Conservation (phyloP, 2,329 filamentous ascomycete genomes). For the Pseudohalonectria lignicola region DNA sequence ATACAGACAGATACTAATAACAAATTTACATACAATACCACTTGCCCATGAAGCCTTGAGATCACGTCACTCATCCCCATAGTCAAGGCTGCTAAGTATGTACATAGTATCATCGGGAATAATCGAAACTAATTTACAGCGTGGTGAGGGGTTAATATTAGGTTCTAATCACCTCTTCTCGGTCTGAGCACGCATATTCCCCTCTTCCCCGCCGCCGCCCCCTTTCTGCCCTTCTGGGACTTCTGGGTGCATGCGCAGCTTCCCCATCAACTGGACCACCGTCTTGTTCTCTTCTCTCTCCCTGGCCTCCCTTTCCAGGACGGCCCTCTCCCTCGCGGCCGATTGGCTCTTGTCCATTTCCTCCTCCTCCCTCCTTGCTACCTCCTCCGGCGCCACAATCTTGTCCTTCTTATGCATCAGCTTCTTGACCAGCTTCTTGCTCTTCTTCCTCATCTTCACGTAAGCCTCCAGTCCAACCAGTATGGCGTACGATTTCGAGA, state of each 20-base stretch:
- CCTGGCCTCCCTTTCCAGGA: slow-evolving; percentile 25
- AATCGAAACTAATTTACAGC: too few species aligned
- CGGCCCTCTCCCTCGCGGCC: slow-evolving; percentile 36
- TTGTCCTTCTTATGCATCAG: slow-evolving; percentile 44
- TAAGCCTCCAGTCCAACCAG: slow-evolving; percentile 77
- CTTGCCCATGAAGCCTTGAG: too few species aligned
- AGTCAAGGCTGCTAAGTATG: too few species aligned
- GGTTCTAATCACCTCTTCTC: too few species aligned
- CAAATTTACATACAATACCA: too few species aligned
- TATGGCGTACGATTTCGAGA: slow-evolving; percentile 73
- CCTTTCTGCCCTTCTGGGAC: slow-evolving; percentile 14
- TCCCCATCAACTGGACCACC: slow-evolving; percentile 24
- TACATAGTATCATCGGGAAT: too few species aligned
- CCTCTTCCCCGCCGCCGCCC: neutral
- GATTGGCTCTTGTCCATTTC: slow-evolving; percentile 50
- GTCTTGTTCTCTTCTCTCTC: slow-evolving; percentile 25
- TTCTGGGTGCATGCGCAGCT: slow-evolving; percentile 22
- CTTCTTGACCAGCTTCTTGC: slow-evolving; percentile 43
- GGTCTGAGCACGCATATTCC: neutral
- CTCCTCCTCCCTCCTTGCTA: slow-evolving; percentile 43
- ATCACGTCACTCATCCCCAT: too few species aligned
- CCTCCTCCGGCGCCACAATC: slow-evolving; percentile 49
- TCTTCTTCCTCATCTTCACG: slow-evolving; percentile 53
- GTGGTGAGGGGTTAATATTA: too few species aligned
- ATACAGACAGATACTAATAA: too few species aligned